phyloP scores from a whole-genome alignment of 768 basidiomycete genomes.

The Suillus paluster region DNA sequence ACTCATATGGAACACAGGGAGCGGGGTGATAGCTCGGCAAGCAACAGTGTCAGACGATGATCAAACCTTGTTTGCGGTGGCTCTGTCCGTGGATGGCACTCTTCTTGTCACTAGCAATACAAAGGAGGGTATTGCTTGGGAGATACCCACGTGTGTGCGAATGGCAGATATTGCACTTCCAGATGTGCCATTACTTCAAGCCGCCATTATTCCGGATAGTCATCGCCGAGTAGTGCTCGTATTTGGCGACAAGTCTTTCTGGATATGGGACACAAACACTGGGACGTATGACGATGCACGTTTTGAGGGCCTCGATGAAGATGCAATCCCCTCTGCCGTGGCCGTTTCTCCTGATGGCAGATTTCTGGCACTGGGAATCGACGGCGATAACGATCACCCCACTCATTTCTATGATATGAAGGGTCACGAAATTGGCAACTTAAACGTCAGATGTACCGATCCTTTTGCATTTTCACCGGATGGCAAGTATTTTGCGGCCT shows the following conservation, averaged over 20 bases:
- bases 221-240: neutral
- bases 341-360: neutral
- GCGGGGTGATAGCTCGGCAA: neutral
- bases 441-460: neutral
- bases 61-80: neutral
- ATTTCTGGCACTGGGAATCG: neutral
- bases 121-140: conserved; percentile 1
- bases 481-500: neutral
- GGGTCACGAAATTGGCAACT: neutral
- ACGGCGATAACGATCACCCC: neutral
- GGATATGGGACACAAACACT: neutral
- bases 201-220: neutral
- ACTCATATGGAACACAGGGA: neutral
- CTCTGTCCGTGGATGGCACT: neutral
- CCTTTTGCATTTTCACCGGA: conserved; percentile 6
- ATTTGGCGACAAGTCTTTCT: conserved; percentile 4
- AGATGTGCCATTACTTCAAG: neutral
- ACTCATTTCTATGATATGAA: neutral
- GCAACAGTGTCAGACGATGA: neutral
- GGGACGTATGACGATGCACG: neutral
- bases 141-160: neutral
- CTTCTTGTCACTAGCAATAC: neutral
- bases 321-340: neutral
- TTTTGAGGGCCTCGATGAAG: neutral
- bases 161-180: neutral